Conservation (phyloP, 805 yeast species). For the Starmerella sirachaensis region DNA sequence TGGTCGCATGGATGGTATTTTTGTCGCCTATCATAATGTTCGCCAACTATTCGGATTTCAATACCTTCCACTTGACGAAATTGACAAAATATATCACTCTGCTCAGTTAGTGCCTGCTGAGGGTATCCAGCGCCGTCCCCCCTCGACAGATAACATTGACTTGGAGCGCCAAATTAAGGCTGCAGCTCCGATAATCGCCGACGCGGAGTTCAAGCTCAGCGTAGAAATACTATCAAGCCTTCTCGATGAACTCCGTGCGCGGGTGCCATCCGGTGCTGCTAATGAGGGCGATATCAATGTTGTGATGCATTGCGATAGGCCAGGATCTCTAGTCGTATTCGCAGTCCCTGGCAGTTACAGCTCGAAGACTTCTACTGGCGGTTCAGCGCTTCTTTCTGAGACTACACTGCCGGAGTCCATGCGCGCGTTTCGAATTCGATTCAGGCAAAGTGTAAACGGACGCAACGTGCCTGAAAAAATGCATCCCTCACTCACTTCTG, state of each 20-base stretch:
- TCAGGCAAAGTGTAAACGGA: constrained; percentile 21
- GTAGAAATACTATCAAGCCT: constrained; percentile 40
- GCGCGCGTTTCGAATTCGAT: constrained; percentile 18
- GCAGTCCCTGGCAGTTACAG: constrained; percentile 11
- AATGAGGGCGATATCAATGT: constrained; percentile 18
- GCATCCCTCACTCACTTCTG: constrained; percentile 24
- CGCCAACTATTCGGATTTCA: constrained; percentile 77
- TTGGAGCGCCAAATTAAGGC: constrained; percentile 24
- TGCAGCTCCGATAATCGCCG: constrained; percentile 43
- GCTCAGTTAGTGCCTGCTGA: constrained; percentile 25
- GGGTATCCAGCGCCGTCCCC: background rate
- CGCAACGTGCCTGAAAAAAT: constrained; percentile 20
- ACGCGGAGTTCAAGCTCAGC: constrained; percentile 54
- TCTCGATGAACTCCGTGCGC: constrained; percentile 31
- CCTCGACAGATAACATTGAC: constrained; percentile 14
- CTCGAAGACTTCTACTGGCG: background rate
- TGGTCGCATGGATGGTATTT: constrained; percentile 95
- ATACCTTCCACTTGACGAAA: constrained; percentile 60
- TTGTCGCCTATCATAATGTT: constrained; percentile 81
- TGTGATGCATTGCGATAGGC: constrained; percentile 18
- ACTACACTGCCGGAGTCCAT: constrained; percentile 11
- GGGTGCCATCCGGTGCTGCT: constrained; percentile 11
- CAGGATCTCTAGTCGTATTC: constrained; percentile 23
- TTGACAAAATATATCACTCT: constrained; percentile 54
- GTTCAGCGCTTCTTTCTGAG: background rate